These are phyloP conservation scores for Scheffersomyces stipitis DNA, from an alignment of 805 yeast species.

Conservation along the genomic window DNA sequence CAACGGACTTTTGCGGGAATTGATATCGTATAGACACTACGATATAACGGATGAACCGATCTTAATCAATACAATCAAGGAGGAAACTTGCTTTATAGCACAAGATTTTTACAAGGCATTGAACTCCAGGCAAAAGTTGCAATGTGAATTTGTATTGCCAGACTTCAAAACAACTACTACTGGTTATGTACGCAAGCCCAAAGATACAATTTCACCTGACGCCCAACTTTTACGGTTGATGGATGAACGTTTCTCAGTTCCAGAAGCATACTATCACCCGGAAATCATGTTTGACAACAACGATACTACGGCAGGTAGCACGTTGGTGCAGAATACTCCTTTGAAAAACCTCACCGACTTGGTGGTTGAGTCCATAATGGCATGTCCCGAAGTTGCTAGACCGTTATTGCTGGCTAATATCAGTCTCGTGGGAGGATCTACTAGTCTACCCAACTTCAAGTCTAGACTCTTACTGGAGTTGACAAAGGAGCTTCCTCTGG, in stretches of 20 bases:
- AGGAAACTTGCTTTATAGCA: constrained; percentile 70
- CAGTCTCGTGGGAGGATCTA: constrained; percentile 78
- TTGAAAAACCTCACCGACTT: constrained; percentile 76
- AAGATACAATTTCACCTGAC: constrained; percentile 28
- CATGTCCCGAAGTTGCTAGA: constrained; percentile 69
- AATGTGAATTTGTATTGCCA: constrained; percentile 78
- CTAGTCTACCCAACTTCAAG: constrained; percentile 66
- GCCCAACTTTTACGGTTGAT: constrained; percentile 64
- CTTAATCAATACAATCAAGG: constrained; percentile 82
- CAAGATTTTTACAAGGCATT: constrained; percentile 52
- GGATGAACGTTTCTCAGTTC: constrained; percentile 87
- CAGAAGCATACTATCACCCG: constrained; percentile 87
- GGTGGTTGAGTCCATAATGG: constrained; percentile 63
- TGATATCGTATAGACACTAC: constrained; percentile 86
- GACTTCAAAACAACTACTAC: constrained; percentile 77
- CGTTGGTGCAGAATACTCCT: constrained; percentile 45
- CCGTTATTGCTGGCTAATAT: constrained; percentile 82
- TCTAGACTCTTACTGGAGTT: constrained; percentile 61
- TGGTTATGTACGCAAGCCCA: constrained; percentile 59
- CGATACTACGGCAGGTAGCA: constrained; percentile 23
- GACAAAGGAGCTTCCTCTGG: constrained; percentile 66
- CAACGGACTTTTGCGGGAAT: constrained; percentile 80
- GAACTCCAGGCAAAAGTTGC: constrained; percentile 31
- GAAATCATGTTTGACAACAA: constrained; percentile 51
- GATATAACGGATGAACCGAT: constrained; percentile 91